phyloP scores from a whole-genome alignment of 2,329 filamentous ascomycete species.

The Coniochaeta sp. region DNA sequence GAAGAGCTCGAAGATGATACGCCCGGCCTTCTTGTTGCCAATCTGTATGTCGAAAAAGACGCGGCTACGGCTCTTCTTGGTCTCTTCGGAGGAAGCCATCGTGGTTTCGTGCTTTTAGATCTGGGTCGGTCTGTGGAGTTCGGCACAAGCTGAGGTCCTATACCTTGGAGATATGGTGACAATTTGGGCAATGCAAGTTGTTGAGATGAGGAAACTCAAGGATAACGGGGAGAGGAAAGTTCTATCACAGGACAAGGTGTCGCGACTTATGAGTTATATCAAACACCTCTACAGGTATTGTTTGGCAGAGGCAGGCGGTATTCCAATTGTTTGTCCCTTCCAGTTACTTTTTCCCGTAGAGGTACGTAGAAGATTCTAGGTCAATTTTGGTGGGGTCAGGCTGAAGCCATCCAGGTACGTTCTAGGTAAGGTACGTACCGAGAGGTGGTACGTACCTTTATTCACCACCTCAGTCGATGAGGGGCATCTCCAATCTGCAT shows the following conservation, averaged over 20 bases:
- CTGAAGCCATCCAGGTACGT: background rate
- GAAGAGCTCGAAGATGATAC: constrained; percentile 81
- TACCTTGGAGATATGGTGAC: background rate
- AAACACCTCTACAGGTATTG: too few relatives aligned
- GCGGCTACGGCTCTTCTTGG: constrained; percentile 56
- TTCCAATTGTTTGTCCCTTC: background rate
- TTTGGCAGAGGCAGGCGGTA: too few relatives aligned
- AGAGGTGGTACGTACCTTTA: too few relatives aligned
- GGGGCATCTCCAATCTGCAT: too few relatives aligned
- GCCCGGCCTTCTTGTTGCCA: constrained; percentile 64
- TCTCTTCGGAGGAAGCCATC: constrained; percentile 22
- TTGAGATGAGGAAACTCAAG: background rate
- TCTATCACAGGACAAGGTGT: background rate
- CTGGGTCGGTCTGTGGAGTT: background rate
- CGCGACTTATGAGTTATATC: background rate
- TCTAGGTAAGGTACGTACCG: too few relatives aligned
- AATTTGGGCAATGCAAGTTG: background rate
- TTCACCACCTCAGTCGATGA: too few relatives aligned
- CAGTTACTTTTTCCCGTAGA: background rate
- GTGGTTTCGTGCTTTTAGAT: background rate
- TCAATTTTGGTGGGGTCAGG: background rate
- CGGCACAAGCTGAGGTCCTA: background rate
- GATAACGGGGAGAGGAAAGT: too few relatives aligned
- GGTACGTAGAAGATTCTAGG: background rate
- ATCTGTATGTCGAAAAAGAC: constrained; percentile 94